Conservation (phyloP, 1,284 basidiomycete species). For the Pseudozyma tsukubaensis region DNA sequence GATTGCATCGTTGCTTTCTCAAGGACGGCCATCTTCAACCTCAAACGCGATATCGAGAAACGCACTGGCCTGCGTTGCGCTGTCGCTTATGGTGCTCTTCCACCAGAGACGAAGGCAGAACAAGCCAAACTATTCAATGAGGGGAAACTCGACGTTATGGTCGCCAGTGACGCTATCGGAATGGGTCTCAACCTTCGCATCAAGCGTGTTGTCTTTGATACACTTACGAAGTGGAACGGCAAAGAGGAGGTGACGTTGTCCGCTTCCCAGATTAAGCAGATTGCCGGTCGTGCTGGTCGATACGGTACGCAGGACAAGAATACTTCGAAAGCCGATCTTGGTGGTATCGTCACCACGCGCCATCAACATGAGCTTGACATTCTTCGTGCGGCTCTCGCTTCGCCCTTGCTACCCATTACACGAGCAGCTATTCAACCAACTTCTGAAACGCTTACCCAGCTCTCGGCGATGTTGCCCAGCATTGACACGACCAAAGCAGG, state of each 20-base stretch:
- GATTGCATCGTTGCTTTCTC: slow-evolving; percentile 94
- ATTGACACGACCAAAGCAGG: neutral
- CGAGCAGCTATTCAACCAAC: slow-evolving; percentile 71
- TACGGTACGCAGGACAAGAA: slow-evolving; percentile 78
- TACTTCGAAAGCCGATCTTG: slow-evolving; percentile 23
- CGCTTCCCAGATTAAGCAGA: slow-evolving; percentile 90
- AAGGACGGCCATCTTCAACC: slow-evolving; percentile 79
- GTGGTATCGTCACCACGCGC: slow-evolving; percentile 75
- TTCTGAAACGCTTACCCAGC: slow-evolving; percentile 61
- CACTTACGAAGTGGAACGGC: slow-evolving; percentile 81
- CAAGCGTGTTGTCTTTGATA: slow-evolving; percentile 86
- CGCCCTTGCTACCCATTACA: slow-evolving; percentile 71
- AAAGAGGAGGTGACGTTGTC: slow-evolving; percentile 74
- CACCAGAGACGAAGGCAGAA: slow-evolving; percentile 87
- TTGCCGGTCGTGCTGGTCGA: slow-evolving; percentile 93
- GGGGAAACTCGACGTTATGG: slow-evolving; percentile 83
- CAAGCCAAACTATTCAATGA: slow-evolving; percentile 91
- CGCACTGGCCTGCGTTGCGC: slow-evolving; percentile 81
- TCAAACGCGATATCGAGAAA: slow-evolving; percentile 81
- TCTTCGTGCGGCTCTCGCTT: slow-evolving; percentile 72
- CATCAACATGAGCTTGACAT: slow-evolving; percentile 76
- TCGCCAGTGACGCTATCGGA: slow-evolving; percentile 92
- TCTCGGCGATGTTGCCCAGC: slow-evolving; percentile 70
- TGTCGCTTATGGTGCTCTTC: slow-evolving; percentile 87
- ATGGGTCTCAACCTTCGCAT: slow-evolving; percentile 98